phyloP scores from a whole-genome alignment of 768 basidiomycete species.

The Erythrobasidium yunnanense region DNA sequence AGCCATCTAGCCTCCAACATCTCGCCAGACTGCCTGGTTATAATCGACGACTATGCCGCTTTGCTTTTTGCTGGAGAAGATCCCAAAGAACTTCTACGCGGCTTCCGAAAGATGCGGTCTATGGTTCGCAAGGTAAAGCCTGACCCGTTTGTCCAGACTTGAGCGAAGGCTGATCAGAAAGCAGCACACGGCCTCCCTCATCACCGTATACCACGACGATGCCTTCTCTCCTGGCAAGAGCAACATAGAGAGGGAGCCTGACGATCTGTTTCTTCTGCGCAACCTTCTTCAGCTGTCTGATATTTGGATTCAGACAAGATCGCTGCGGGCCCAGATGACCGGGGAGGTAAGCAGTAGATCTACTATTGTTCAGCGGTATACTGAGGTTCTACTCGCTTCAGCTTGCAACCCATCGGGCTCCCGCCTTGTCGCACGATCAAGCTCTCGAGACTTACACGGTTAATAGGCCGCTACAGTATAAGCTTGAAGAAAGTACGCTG shows the following conservation, averaged over 20 bases:
- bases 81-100: neutral
- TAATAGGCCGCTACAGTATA: conserved; percentile 25
- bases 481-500: conserved; percentile 19
- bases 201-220: conserved; percentile 26
- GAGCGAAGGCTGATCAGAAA: neutral
- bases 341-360: conserved; percentile 17
- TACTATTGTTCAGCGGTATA: too few relatives aligned
- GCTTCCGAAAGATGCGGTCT: neutral
- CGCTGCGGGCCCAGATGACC: conserved; percentile 25
- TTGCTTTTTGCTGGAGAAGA: conserved; percentile 14
- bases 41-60: conserved; percentile 25
- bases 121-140: neutral
- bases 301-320: conserved; percentile 27
- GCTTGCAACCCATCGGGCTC: conserved; percentile 25
- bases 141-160: neutral
- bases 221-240: conserved; percentile 7
- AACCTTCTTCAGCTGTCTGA: conserved; percentile 16
- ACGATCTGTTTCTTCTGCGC: conserved; percentile 25
- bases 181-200: conserved; percentile 12
- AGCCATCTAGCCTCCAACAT: neutral
- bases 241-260: neutral
- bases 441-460: neutral
- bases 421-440: conserved; percentile 3
- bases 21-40: neutral
- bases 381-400: too few relatives aligned